Percentiles rank a stretch among this genome's conserved stretches.
These are phyloP conservation scores for Penicillium sp. DNA, from an alignment of 2,329 filamentous ascomycete species.

Conservation along the genomic window DNA sequence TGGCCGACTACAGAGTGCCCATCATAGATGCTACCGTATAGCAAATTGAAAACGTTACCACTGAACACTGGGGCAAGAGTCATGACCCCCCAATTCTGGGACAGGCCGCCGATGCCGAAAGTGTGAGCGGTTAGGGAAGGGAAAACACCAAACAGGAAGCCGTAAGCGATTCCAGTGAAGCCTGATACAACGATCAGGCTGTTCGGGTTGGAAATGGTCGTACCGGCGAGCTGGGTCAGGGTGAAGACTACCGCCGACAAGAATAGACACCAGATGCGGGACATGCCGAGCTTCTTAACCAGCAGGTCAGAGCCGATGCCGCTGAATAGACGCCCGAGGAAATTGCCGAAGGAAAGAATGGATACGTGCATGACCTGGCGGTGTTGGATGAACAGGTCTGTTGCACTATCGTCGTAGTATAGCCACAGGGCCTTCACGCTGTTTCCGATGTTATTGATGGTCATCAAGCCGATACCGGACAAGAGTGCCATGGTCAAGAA, in stretches of 20 bases:
- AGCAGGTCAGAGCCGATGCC: conserved; percentile 86
- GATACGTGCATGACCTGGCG: conserved; percentile 88
- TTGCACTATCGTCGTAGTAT: conserved; percentile 65
- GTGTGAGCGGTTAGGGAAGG: conserved; percentile 81
- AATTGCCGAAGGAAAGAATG: conserved; percentile 81
- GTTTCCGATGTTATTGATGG: conserved; percentile 97
- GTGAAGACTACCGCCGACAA: conserved; percentile 69
- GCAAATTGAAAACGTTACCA: conserved; percentile 84
- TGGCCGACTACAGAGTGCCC: conserved; percentile 61
- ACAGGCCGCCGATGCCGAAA: conserved; percentile 80
- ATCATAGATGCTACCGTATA: conserved; percentile 81
- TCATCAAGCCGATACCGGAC: conserved; percentile 91
- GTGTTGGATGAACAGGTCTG: conserved; percentile 65
- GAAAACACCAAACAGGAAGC: conserved; percentile 86
- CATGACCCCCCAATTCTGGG: conserved; percentile 95
- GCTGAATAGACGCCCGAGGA: conserved; percentile 67
- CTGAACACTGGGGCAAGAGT: conserved; percentile 78
- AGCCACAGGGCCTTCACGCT: conserved; percentile 79
- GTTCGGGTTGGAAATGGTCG: conserved; percentile 67
- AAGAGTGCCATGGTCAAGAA: conserved; percentile 83
- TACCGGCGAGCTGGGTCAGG: conserved; percentile 65
- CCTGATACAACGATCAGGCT: conserved; percentile 68
- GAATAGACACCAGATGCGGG: conserved; percentile 84
- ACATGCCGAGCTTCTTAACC: conserved; percentile 68
- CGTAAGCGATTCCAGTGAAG: conserved; percentile 80